Percentiles rank a stretch among this genome's conserved stretches.
These are phyloP conservation scores for Lachancea waltii DNA, from an alignment of 805 yeast genomes.

Conservation along the genomic window DNA sequence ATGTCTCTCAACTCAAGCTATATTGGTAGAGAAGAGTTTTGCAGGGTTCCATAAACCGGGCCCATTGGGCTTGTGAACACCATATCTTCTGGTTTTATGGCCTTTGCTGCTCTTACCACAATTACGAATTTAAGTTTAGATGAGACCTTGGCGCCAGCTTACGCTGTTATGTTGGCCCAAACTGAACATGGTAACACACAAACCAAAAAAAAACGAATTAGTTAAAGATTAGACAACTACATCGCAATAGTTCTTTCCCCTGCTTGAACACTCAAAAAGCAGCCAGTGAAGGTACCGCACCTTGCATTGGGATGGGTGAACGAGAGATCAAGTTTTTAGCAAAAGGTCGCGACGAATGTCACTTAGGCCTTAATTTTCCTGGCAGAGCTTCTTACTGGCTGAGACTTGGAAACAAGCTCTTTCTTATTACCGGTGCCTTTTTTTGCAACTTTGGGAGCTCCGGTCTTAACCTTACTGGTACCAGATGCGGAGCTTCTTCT, in stretches of 20 bases:
- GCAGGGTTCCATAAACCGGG: no score
- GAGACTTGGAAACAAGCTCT: neutral
- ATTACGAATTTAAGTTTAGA: no score
- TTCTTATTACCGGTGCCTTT: neutral
- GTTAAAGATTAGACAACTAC: neutral
- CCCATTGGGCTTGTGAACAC: no score
- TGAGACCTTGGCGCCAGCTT: no score
- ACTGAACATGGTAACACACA: neutral
- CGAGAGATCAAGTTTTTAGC: neutral
- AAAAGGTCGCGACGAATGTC: neutral
- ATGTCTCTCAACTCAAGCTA: no score
- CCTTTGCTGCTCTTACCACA: no score
- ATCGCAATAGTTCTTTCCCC: neutral
- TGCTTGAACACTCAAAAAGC: no score
- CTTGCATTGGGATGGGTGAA: no score
- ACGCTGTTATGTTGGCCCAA: neutral
- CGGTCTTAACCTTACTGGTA: neutral
- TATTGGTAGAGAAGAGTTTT: no score
- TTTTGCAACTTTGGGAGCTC: neutral
- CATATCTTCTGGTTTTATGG: no score
- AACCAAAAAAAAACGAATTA: neutral
- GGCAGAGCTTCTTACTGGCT: conserved; percentile 1
- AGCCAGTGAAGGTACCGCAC: no score
- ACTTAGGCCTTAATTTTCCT: neutral
- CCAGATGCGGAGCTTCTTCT: conserved; percentile 3